A percentile compares a stretch with the other conserved stretches of the same genome.
phyloP scores from a whole-genome alignment of 2,329 filamentous ascomycete genomes.

The Escovopsis weberi region DNA sequence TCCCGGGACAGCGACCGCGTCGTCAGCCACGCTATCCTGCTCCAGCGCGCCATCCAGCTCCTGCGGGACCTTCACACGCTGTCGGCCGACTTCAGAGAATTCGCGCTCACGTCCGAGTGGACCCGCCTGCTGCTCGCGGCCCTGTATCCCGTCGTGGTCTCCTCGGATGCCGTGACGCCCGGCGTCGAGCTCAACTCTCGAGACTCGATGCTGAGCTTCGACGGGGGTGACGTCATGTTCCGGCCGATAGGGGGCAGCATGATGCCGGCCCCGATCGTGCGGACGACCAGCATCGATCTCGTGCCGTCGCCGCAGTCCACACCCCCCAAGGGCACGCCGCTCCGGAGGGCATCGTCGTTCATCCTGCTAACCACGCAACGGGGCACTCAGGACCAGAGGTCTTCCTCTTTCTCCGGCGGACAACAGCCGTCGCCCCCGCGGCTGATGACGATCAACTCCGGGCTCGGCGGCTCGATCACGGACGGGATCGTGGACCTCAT shows the following conservation, averaged over 20 bases:
- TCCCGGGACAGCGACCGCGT: slow-evolving; percentile 32
- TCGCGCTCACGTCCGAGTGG: slow-evolving; percentile 66
- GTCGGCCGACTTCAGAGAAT: slow-evolving; percentile 69
- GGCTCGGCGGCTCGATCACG: slow-evolving; percentile 53
- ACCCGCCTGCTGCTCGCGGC: slow-evolving; percentile 63
- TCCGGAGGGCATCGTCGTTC: slow-evolving; percentile 79
- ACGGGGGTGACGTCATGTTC: slow-evolving; percentile 73
- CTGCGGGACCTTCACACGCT: slow-evolving; percentile 63
- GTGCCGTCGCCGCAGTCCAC: slow-evolving; percentile 33
- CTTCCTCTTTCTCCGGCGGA: slow-evolving; percentile 39
- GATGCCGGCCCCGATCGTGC: slow-evolving; percentile 53
- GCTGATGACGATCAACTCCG: slow-evolving; percentile 33
- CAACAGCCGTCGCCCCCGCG: slow-evolving; percentile 19
- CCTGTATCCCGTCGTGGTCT: slow-evolving; percentile 78
- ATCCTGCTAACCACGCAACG: slow-evolving; percentile 67
- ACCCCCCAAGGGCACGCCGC: slow-evolving; percentile 40
- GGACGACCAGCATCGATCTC: slow-evolving; percentile 47
- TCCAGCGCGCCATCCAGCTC: slow-evolving; percentile 68
- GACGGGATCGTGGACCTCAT: slow-evolving; percentile 67
- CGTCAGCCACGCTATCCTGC: slow-evolving; percentile 40
- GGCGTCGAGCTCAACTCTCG: slow-evolving; percentile 78
- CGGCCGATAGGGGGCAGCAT: slow-evolving; percentile 50
- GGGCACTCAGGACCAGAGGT: slow-evolving; percentile 39
- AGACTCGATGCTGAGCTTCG: slow-evolving; percentile 68
- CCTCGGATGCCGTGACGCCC: slow-evolving; percentile 66